Evolutionary conservation across 208 protist genomes (phyloP), one percentile per base, ranked within the genome.

Genomic region (Wallacemonas rigidus): DNA sequence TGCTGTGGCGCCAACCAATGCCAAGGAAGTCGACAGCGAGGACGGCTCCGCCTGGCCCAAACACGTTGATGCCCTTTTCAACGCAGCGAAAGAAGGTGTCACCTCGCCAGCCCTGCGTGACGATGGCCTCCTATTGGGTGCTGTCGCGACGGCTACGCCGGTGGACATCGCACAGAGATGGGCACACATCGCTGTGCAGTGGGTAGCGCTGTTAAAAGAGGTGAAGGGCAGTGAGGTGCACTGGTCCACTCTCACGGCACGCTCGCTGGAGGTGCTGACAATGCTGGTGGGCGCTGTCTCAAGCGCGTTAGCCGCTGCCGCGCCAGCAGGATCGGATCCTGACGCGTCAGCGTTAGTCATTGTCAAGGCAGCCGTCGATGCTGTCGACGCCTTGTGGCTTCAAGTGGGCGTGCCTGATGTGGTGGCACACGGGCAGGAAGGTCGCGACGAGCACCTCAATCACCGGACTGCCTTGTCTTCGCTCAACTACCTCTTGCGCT

Each of bases 381-480:
- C n/a, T 6, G 7, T 69, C 12, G 64, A 69, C 12, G 35, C 47
- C 35, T 36, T 69, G 45, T 69, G 64, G 64, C 3, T 8, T 11
- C 14, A 57, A 4, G 26, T 58, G 3, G 64, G 45, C 17, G 60
- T 65, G 7, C 60, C 60, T 62, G 60, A 38, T n/a, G 26, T 38
- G 26, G 6, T 38, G 38, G 43, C 56, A 38, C 56, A 51, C 54
- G 35, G 15, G 54, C 47, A 51, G 47, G 11, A 51, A 51, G 54
- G 6, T 38, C 15, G 35, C 56, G 56, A 62, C 7, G 8, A 38
- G 56, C 35, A 43, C 17, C 8, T 71, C 47, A 61, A 47, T 15
- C 67, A 71, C 39, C 67, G 67, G 35, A 71, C 67, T 9, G 61
- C 50, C 3, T 44, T 47, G 15, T 61, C 67, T 12, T 71, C 67